Percentiles rank a stretch among this genome's conserved stretches.
phyloP scores from a whole-genome alignment of 208 protist genomes.

The Jaenimonas drosophilae region DNA sequence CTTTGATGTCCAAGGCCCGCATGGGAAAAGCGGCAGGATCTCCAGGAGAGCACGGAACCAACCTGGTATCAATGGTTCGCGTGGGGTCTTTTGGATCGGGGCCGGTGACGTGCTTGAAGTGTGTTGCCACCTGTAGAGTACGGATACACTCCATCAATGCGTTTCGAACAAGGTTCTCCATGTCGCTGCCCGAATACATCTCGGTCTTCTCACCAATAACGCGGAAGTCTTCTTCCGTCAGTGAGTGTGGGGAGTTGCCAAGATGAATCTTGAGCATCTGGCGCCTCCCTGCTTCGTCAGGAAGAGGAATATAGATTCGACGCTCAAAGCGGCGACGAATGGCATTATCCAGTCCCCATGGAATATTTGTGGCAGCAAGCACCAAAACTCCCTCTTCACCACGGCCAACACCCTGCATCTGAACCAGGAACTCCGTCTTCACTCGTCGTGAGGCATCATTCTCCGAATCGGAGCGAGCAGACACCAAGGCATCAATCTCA shows the following conservation, averaged over 20 bases:
- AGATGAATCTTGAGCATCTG: slow-evolving; percentile 96
- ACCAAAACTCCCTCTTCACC: slow-evolving; percentile 86
- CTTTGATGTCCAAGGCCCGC: slow-evolving; percentile 85
- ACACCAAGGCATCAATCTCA: slow-evolving; percentile 92
- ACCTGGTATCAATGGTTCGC: slow-evolving; percentile 52
- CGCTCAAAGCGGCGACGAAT: slow-evolving; percentile 89
- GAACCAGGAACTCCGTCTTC: slow-evolving; percentile 99
- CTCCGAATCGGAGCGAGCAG: slow-evolving; percentile 74
- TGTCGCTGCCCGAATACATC: slow-evolving; percentile 95
- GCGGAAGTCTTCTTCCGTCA: slow-evolving; percentile 84
- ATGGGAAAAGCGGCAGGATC: slow-evolving; percentile 89
- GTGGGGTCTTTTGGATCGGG: slow-evolving; percentile 69
- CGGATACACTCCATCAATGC: slow-evolving; percentile 97
- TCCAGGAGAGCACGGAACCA: slow-evolving; percentile 93
- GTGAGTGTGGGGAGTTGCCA: slow-evolving; percentile 85
- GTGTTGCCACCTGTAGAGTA: slow-evolving; percentile 94
- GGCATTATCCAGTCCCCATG: slow-evolving; percentile 86
- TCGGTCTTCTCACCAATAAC: slow-evolving; percentile 87
- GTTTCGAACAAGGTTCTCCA: slow-evolving; percentile 94
- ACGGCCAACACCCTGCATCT: slow-evolving; percentile 89
- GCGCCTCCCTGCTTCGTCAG: slow-evolving; percentile 72
- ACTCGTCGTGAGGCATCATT: slow-evolving; percentile 93
- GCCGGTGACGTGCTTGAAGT: slow-evolving; percentile 93
- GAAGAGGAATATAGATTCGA: slow-evolving; percentile 89
- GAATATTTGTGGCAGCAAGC: slow-evolving; percentile 89